phyloP scores from a whole-genome alignment of 768 basidiomycete species.

The Gyrodon lividus region DNA sequence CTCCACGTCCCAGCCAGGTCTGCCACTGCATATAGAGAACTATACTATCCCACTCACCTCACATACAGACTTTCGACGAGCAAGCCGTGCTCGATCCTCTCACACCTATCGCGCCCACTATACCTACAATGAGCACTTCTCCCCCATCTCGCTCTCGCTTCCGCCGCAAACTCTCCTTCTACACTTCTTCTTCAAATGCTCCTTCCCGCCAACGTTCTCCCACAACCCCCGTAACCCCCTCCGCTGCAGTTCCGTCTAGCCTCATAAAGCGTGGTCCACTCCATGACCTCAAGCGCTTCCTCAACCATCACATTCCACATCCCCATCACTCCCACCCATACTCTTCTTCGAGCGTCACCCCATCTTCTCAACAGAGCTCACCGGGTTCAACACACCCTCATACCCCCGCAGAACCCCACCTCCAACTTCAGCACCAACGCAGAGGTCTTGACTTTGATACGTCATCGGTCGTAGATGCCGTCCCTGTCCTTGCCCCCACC shows the following conservation, averaged over 20 bases:
- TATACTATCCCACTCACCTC: not conserved
- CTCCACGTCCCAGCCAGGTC: not conserved
- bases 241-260: slow-evolving; percentile 15
- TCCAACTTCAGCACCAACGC: slow-evolving; percentile 36
- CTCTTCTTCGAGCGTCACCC: slow-evolving; percentile 20
- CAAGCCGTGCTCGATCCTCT: slow-evolving; percentile 6
- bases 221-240: slow-evolving; percentile 9
- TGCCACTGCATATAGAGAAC: not conserved
- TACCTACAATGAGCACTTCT: not conserved
- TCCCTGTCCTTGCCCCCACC: slow-evolving; percentile 23
- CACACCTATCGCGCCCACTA: not conserved
- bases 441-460: slow-evolving; percentile 38
- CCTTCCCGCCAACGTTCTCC: slow-evolving; percentile 8
- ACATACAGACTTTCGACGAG: not conserved
- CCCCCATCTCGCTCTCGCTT: slow-evolving; percentile 29
- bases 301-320: slow-evolving; percentile 87
- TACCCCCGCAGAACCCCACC: slow-evolving; percentile 31
- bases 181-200: slow-evolving; percentile 17
- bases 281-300: slow-evolving; percentile 91
- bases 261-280: slow-evolving; percentile 61
- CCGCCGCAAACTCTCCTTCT: slow-evolving; percentile 28
- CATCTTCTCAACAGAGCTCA: slow-evolving; percentile 28
- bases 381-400: slow-evolving; percentile 24
- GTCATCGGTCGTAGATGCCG: slow-evolving; percentile 30
- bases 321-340: slow-evolving; percentile 34